Evolutionary conservation across 176 grass and related monocot species (phyloP).

Genomic region (Dactylis glomerata): DNA sequence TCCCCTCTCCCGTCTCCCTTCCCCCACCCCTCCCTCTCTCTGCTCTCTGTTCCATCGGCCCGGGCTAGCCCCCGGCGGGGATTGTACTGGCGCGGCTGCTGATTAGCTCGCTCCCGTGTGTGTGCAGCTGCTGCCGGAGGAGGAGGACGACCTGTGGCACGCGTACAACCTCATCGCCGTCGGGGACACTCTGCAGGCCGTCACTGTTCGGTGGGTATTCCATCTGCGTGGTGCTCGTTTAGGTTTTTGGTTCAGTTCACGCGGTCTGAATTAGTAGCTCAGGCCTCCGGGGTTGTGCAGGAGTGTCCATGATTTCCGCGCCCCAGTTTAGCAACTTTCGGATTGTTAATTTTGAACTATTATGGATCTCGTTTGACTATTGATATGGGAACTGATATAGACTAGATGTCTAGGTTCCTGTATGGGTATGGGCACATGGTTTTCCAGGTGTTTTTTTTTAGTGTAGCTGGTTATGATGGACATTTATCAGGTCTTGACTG

Average conservation of each 20-base stretch:
- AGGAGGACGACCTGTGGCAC: slow-evolving; percentile 97
- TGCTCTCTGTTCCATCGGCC: background rate
- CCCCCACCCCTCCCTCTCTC: background rate
- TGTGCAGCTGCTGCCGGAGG: slow-evolving; percentile 63
- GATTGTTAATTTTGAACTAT: background rate
- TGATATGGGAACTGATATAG: background rate
- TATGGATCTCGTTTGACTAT: background rate
- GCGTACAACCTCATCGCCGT: slow-evolving; percentile 74
- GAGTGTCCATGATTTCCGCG: background rate
- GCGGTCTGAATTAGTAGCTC: no score
- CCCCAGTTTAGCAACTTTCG: background rate
- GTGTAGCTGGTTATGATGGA: background rate
- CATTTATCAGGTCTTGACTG: background rate
- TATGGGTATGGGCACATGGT: background rate
- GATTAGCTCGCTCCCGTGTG: background rate
- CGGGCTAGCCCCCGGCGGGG: background rate
- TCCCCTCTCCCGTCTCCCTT: background rate
- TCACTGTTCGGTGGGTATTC: slow-evolving; percentile 61
- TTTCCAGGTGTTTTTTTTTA: background rate
- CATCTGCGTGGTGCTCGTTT: background rate
- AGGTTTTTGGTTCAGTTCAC: background rate
- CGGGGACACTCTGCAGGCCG: slow-evolving; percentile 64
- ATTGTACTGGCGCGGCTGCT: background rate
- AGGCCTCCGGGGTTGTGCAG: background rate
- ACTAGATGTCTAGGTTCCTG: background rate